These are phyloP conservation scores for Picochlorum costavermella DNA, from an alignment of 139 green algal species.

Conservation along the genomic window DNA sequence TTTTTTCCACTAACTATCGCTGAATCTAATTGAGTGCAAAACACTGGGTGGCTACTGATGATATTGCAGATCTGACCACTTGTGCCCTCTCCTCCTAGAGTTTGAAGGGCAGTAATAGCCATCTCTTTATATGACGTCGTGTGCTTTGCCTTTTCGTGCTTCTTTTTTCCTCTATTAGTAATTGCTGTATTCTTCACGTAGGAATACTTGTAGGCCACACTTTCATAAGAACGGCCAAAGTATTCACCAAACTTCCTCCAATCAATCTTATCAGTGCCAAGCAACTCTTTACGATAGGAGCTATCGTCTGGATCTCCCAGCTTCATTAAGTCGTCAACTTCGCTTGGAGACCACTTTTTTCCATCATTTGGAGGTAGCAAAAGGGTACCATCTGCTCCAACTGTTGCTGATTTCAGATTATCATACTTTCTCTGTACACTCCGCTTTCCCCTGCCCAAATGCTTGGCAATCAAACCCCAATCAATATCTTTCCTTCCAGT, in stretches of 20 bases:
- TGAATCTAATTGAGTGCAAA: conserved; percentile 27
- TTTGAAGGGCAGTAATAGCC: conserved; percentile 26
- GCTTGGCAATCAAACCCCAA: conserved; percentile 33
- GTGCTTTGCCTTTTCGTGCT: conserved; percentile 35
- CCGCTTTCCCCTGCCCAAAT: conserved; percentile 30
- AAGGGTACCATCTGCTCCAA: conserved; percentile 6
- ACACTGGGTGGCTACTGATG: conserved; percentile 15
- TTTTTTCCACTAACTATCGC: conserved; percentile 36
- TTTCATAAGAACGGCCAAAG: conserved; percentile 33
- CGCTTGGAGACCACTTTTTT: conserved; percentile 33
- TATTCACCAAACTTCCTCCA: conserved; percentile 31
- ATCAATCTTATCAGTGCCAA: conserved; percentile 33
- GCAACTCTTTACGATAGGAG: conserved; percentile 14
- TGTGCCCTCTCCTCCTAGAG: conserved; percentile 20
- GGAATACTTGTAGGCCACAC: conserved; percentile 29
- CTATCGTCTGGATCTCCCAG: conserved; percentile 26
- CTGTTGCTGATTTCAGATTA: conserved; percentile 25
- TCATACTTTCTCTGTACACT: conserved; percentile 34
- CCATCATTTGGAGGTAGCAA: conserved; percentile 29
- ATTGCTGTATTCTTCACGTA: conserved; percentile 34
- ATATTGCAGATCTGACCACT: conserved; percentile 22
- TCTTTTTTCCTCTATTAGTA: neutral
- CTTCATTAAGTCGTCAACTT: conserved; percentile 24
- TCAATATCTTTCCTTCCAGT: conserved; percentile 23
- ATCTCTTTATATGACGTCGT: conserved; percentile 39